These are phyloP conservation scores for Verbena officinalis DNA, from an alignment of 257 asterid species.

Conservation along the genomic window DNA sequence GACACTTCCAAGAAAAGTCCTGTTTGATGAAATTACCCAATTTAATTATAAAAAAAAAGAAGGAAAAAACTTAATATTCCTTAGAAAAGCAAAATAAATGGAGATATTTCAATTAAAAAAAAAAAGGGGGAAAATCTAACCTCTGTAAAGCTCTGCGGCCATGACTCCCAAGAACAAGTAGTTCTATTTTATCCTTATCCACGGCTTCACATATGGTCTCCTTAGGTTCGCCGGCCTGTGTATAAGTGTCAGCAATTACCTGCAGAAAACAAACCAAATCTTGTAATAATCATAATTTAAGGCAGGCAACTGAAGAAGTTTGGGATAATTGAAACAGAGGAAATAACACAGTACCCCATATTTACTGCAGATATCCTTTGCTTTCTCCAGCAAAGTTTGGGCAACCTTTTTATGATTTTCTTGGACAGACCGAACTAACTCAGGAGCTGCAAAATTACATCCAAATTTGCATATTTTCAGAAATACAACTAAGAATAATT, in stretches of 20 bases:
- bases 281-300: no score
- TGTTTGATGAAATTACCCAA: slow-evolving; percentile 25
- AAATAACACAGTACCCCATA: slow-evolving; percentile 44
- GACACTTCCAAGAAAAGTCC: slow-evolving; percentile 77
- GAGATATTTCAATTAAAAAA: not conserved
- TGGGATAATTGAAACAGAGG: not conserved
- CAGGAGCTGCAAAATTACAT: slow-evolving; percentile 49
- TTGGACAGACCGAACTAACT: slow-evolving; percentile 40
- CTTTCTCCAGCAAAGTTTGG: slow-evolving; percentile 45
- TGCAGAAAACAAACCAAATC: slow-evolving; percentile 17
- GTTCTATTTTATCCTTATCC: slow-evolving; percentile 38
- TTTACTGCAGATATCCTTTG: slow-evolving; percentile 47
- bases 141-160: slow-evolving; percentile 50
- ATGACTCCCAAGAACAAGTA: slow-evolving; percentile 58
- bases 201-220: slow-evolving; percentile 51
- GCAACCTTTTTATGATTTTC: slow-evolving; percentile 44
- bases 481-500: not conserved
- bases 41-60: not conserved
- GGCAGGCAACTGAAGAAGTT: not conserved
- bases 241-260: slow-evolving; percentile 48
- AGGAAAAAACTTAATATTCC: not conserved
- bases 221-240: slow-evolving; percentile 61
- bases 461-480: not conserved
- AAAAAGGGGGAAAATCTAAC: slow-evolving; percentile 26
- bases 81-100: not conserved